phyloP scores from a whole-genome alignment of 495 filamentous ascomycete species.

The Oleoguttula mirabilis region DNA sequence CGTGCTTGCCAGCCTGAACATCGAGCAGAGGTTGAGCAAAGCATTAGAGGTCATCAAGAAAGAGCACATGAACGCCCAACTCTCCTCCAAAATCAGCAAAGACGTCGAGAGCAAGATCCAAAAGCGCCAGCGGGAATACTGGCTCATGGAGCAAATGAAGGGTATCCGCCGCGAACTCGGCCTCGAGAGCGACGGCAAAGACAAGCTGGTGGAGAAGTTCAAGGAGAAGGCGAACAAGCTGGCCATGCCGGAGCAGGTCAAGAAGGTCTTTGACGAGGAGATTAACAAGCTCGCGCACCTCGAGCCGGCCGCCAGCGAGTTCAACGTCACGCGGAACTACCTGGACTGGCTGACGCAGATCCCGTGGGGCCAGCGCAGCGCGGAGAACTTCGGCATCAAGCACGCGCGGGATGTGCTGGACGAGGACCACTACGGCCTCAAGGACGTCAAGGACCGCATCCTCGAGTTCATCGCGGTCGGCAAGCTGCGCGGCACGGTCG shows the following conservation, averaged over 20 bases:
- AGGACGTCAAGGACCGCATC: conserved; percentile 98
- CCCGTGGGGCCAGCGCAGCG: conserved; percentile 91
- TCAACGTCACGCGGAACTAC: conserved; percentile 99
- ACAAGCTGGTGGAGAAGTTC: conserved; percentile 94
- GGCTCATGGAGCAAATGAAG: conserved; percentile 99
- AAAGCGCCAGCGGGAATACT: conserved; percentile 96
- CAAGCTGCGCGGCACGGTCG: conserved; percentile 90
- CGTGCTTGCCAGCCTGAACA: conserved; percentile 75
- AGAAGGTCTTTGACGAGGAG: conserved; percentile 97
- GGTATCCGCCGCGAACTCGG: conserved; percentile 93
- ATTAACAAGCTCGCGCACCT: conserved; percentile 91
- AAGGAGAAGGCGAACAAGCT: conserved; percentile 88
- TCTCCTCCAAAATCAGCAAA: conserved; percentile 95
- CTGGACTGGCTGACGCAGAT: conserved; percentile 97
- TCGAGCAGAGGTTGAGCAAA: conserved; percentile 82
- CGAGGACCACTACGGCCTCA: conserved; percentile 93
- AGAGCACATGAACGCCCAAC: conserved; percentile 92
- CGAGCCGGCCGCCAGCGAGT: conserved; percentile 90
- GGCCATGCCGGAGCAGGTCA: conserved; percentile 91
- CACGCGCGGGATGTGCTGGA: conserved; percentile 85
- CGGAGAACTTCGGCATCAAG: conserved; percentile 90
- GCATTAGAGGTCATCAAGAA: conserved; percentile 88
- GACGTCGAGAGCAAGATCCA: conserved; percentile 97
- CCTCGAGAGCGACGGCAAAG: conserved; percentile 93
- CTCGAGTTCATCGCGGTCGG: conserved; percentile 98